Evolutionary conservation across 495 filamentous ascomycete species (phyloP).

Genomic region (Xylaria cubensis): DNA sequence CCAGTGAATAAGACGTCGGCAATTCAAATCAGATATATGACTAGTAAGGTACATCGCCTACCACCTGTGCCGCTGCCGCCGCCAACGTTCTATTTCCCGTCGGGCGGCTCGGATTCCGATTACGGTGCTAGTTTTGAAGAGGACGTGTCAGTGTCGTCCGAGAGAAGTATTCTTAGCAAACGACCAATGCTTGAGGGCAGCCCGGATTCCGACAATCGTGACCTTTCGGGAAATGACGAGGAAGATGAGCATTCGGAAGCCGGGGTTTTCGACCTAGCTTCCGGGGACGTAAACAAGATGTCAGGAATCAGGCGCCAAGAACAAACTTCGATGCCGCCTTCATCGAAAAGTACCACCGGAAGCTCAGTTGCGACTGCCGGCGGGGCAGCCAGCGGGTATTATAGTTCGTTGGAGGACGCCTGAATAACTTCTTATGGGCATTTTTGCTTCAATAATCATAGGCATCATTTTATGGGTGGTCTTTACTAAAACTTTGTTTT

Average conservation of each 20-base stretch:
- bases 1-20: not conserved
- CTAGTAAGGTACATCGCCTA: conserved; percentile 37
- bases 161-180: conserved; percentile 40
- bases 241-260: conserved; percentile 44
- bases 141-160: conserved; percentile 36
- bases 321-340: conserved; percentile 11
- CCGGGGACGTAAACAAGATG: conserved; percentile 24
- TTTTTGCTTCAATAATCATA: not conserved
- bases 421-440: not conserved
- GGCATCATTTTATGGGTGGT: not conserved
- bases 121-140: conserved; percentile 36
- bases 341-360: conserved; percentile 40
- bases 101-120: conserved; percentile 43
- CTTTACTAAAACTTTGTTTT: not conserved
- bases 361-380: conserved; percentile 55
- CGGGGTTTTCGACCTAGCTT: conserved; percentile 33
- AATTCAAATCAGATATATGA: conserved; percentile 47
- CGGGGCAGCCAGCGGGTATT: conserved; percentile 50
- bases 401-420: conserved; percentile 47
- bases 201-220: conserved; percentile 34
- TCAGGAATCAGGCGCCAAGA: conserved; percentile 19
- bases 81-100: conserved; percentile 48
- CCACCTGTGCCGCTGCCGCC: conserved; percentile 53
- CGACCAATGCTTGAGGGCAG: conserved; percentile 37
- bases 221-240: conserved; percentile 40